Percentiles rank a stretch among this genome's conserved stretches.
Conservation (phyloP, 2,329 filamentous ascomycete species). For the Aspergillus quadrilineatus region DNA sequence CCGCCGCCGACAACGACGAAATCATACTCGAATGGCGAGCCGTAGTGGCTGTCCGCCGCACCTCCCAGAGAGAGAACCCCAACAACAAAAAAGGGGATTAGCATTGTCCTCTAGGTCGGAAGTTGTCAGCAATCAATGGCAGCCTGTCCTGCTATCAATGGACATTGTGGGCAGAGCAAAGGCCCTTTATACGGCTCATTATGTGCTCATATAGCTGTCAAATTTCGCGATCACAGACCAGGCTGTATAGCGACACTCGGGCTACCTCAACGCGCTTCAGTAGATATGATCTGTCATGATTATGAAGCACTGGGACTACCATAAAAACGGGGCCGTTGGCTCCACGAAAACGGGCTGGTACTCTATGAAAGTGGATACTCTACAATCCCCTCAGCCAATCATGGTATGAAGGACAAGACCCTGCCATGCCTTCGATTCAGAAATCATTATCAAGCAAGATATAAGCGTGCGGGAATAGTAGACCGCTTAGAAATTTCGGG, state of each 20-base stretch:
- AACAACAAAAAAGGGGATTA: background rate
- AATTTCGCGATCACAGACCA: background rate
- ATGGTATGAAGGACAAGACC: background rate
- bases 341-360: background rate
- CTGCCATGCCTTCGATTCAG: background rate
- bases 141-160: background rate
- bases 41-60: background rate
- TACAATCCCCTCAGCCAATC: background rate
- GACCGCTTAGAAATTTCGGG: background rate
- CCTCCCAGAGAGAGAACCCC: conserved; percentile 19
- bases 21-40: conserved; percentile 25
- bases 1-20: conserved; percentile 40
- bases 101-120: background rate
- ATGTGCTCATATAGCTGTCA: background rate
- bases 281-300: background rate
- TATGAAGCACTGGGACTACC: background rate
- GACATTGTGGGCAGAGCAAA: background rate
- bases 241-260: background rate
- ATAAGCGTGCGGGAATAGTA: background rate
- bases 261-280: background rate
- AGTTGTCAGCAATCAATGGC: background rate
- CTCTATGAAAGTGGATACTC: background rate
- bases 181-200: background rate
- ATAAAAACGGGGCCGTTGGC: background rate
- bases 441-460: background rate